phyloP scores from a whole-genome alignment of 2,329 filamentous ascomycete species.

The Colletotrichum musae region DNA sequence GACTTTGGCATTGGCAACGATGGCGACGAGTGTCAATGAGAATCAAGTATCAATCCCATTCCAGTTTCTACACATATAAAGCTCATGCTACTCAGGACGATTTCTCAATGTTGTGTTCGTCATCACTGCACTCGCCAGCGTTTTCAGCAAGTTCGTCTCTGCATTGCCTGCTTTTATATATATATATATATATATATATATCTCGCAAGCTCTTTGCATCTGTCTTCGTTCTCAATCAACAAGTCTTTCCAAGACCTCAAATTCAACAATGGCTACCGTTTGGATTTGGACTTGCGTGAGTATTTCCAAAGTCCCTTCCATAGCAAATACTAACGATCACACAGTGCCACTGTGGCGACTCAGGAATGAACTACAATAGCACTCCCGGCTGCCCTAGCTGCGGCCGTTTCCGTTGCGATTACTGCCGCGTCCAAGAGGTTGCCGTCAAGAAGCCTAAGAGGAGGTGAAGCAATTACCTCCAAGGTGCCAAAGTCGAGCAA shows the following conservation, averaged over 20 bases:
- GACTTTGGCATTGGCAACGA: slow-evolving; percentile 2
- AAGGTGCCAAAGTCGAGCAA: background rate
- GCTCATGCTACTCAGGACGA: background rate
- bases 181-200: background rate
- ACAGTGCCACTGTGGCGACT: slow-evolving; percentile 34
- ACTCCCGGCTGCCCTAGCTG: slow-evolving; percentile 8
- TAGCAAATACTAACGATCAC: background rate
- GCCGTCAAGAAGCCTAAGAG: slow-evolving; percentile 4
- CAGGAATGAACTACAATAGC: slow-evolving; percentile 17
- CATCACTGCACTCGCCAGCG: background rate
- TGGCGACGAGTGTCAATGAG: background rate
- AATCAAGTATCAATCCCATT: background rate
- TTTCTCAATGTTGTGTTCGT: background rate
- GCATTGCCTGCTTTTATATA: background rate
- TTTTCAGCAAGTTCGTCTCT: background rate
- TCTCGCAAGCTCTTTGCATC: background rate
- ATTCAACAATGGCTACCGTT: background rate
- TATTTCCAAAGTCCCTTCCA: background rate
- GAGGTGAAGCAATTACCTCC: background rate
- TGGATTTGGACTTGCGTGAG: slow-evolving; percentile 37
- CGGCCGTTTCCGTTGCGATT: background rate
- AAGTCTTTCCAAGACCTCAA: too few relatives aligned
- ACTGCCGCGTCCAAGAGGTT: background rate
- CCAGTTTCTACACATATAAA: background rate
- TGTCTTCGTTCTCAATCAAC: background rate